Percentiles rank a stretch among this genome's conserved stretches.
These are phyloP conservation scores for Amanita rubescens DNA, from an alignment of 768 basidiomycete genomes.

Conservation along the genomic window DNA sequence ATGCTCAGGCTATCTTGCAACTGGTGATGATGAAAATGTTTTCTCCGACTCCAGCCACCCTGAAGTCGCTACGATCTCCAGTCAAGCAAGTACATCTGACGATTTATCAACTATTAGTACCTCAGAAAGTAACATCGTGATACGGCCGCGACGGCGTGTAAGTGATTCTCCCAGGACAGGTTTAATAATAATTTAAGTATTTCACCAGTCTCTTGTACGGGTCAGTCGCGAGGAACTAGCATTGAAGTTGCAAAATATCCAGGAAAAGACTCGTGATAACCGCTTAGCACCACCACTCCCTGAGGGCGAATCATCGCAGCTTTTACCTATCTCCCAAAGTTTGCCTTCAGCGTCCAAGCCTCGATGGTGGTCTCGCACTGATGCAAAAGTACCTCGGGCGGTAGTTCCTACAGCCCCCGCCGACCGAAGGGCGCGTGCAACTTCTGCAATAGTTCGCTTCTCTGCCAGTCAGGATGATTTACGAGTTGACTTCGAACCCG, in stretches of 20 bases:
- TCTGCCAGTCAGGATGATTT: background rate
- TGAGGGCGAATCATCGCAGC: background rate
- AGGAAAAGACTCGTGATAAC: constrained; percentile 3
- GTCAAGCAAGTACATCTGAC: no score
- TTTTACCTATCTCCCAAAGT: background rate
- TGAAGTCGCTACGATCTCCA: background rate
- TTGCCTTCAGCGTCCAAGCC: background rate
- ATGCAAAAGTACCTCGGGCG: background rate
- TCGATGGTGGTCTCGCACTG: background rate
- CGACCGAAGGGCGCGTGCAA: background rate
- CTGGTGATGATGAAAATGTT: background rate
- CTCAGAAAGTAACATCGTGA: background rate
- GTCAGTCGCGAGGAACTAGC: background rate
- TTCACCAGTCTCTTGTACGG: background rate
- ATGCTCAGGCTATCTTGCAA: no score
- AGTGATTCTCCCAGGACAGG: background rate
- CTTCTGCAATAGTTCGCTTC: background rate
- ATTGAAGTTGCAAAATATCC: background rate
- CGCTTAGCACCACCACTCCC: background rate
- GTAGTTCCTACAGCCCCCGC: background rate
- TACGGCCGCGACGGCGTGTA: background rate
- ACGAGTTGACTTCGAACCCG: background rate
- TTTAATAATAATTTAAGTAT: background rate
- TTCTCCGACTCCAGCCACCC: background rate
- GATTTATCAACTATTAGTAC: background rate